These are phyloP conservation scores for Phoma sp. DNA, from an alignment of 2,329 filamentous ascomycete species.

Conservation along the genomic window DNA sequence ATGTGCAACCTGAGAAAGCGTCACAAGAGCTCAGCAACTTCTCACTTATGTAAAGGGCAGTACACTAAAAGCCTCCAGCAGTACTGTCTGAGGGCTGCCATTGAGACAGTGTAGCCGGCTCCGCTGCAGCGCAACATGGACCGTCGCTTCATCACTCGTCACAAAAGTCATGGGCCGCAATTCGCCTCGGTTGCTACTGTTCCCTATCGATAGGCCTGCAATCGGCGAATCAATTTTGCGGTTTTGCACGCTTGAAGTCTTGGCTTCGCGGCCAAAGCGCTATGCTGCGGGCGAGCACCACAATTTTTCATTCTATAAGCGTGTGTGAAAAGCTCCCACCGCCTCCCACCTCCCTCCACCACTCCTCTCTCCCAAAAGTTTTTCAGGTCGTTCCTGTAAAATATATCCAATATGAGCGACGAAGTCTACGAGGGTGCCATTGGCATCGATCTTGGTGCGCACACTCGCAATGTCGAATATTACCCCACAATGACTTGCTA, in stretches of 20 bases:
- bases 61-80: too few species aligned
- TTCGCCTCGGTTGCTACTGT: constrained; percentile 13
- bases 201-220: constrained; percentile 15
- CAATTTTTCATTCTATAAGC: constrained; percentile 22
- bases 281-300: constrained; percentile 22
- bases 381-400: constrained; percentile 39
- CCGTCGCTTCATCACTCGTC: background rate
- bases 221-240: constrained; percentile 20
- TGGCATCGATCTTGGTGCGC: constrained; percentile 96
- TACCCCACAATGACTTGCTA: constrained; percentile 41
- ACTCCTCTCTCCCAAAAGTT: constrained; percentile 38
- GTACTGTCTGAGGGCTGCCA: background rate
- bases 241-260: constrained; percentile 7
- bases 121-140: background rate
- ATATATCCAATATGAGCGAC: constrained; percentile 78
- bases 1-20: too few species aligned
- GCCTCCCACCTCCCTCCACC: constrained; percentile 40
- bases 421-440: constrained; percentile 99
- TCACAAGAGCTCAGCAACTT: too few species aligned
- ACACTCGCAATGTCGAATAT: constrained; percentile 23
- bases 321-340: constrained; percentile 31
- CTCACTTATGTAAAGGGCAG: too few species aligned
- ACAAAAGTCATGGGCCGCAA: constrained; percentile 5
- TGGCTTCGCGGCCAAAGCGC: constrained; percentile 15
- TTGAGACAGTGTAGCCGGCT: background rate